These are phyloP conservation scores for Alternaria rosae DNA, from an alignment of 2,329 filamentous ascomycete species.

Conservation along the genomic window DNA sequence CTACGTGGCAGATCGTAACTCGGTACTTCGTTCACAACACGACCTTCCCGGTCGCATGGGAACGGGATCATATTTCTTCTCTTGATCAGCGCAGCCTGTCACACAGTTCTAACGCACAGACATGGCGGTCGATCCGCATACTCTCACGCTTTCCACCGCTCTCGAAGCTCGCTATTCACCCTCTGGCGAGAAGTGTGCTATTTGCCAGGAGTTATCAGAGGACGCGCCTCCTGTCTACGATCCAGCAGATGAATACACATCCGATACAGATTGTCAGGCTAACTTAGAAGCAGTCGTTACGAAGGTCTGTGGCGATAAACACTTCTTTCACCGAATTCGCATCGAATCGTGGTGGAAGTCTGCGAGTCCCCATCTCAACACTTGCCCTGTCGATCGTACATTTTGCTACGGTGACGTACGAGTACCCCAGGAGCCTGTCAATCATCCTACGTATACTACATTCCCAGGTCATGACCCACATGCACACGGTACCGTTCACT, in stretches of 20 bases:
- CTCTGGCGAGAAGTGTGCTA: conserved; percentile 20
- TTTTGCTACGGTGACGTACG: neutral
- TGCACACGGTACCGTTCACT: neutral
- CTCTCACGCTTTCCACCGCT: neutral
- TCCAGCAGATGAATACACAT: neutral
- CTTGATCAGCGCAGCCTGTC: neutral
- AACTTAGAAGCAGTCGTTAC: neutral
- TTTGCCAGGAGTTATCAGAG: conserved; percentile 8
- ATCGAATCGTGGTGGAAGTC: conserved; percentile 1
- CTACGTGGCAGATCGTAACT: neutral
- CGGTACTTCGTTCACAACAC: neutral
- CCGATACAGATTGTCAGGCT: neutral
- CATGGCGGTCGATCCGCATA: neutral
- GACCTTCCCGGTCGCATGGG: neutral
- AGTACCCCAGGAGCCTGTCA: neutral
- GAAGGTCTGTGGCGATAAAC: neutral
- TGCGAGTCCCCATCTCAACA: conserved; percentile 22
- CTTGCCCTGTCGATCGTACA: conserved; percentile 2
- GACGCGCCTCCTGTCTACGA: neutral
- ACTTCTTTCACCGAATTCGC: conserved; percentile 7
- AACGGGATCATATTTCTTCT: neutral
- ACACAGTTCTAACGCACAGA: neutral
- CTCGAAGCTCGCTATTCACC: neutral
- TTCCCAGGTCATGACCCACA: neutral
- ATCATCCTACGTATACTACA: neutral